Evolutionary conservation across 2,329 filamentous ascomycete genomes (phyloP).

Genomic region (Domatiomyces globalis): DNA sequence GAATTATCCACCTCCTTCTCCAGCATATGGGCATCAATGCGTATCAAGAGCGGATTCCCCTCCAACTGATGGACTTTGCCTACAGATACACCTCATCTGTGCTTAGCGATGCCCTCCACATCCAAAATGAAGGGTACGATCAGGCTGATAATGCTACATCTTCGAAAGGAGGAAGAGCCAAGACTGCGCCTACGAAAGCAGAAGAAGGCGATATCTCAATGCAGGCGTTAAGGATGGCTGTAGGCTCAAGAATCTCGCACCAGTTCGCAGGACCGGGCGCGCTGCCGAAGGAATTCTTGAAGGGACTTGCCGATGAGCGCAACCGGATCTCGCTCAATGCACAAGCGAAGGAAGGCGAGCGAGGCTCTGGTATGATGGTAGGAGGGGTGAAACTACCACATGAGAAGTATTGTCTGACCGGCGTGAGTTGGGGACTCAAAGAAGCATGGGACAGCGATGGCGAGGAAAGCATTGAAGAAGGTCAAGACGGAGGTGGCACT

Average conservation of each 20-base stretch:
- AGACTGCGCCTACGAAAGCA: constrained; percentile 22
- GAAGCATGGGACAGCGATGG: constrained; percentile 45
- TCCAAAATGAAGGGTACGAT: constrained; percentile 37
- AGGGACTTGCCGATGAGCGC: constrained; percentile 42
- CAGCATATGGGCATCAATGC: constrained; percentile 34
- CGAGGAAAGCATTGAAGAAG: constrained; percentile 28
- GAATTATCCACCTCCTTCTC: constrained; percentile 37
- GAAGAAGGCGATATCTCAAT: constrained; percentile 42
- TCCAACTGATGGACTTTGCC: constrained; percentile 39
- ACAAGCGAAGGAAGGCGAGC: constrained; percentile 15
- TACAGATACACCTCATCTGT: constrained; percentile 41
- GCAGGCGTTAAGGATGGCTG: constrained; percentile 45
- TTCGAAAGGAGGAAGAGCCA: constrained; percentile 23
- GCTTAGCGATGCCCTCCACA: constrained; percentile 38
- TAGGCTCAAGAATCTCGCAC: constrained; percentile 41
- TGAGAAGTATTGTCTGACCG: constrained; percentile 48
- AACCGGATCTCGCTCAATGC: constrained; percentile 43
- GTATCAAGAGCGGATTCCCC: constrained; percentile 39
- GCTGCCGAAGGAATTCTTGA: constrained; percentile 48
- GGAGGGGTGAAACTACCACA: constrained; percentile 46
- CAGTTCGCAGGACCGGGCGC: constrained; percentile 39
- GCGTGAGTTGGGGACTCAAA: constrained; percentile 41
- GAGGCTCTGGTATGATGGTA: constrained; percentile 24
- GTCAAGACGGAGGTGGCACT: constrained; percentile 15
- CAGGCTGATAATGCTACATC: constrained; percentile 24